Base-by-base conservation (phyloP, 1,284 basidiomycete species). In the Cryptococcus sp. region DNA sequence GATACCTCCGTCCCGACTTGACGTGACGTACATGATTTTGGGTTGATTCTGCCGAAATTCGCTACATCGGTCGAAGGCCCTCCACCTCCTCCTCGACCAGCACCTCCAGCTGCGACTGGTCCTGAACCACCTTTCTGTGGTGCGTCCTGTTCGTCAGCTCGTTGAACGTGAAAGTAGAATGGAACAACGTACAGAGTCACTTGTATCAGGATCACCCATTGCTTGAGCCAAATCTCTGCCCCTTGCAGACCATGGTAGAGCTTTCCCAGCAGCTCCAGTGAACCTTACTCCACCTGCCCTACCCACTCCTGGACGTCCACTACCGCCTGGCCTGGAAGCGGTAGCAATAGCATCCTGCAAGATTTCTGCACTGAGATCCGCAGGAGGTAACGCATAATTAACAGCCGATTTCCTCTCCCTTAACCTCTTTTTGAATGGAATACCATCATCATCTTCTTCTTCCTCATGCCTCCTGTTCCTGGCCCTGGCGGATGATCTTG, bases 11-110 rank as follows among this genome's bases (percentile, higher is more conserved):
- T 3, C 4, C 7, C 19, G 11, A 14, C 13, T 7, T 19, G 16
- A 40, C 13, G 39, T 10, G 52, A 28, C 65, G 57, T 46, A 66
- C 62, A 53, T 10, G 62, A 73, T 59, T 74, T 70, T 13, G 74
- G 73, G 53, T 76, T 74, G 53, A 72, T 64, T 22, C 73, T 51
- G 3, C 74, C 74, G 54, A 69, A 74, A 52, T 74, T 71, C 4
- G 65, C 67, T 13, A 73, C 70, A 47, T 73, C 70, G 0, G 68
- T 67, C 75, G 64, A 64, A 83, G 86, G 82, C 51, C 53, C 53
- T 32, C 42, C 34, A 34, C 46, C 34, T 22, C 43, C 53, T 43
- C 41, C 41, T 22, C 41, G 21, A 5, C 41, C 21, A 7, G 21
- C 41, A 4, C 31, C 47, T 31, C 43, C 54, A 42, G 10, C 54